Base-by-base conservation (phyloP, 1,284 basidiomycete species). In the Naganishia cerealis region DNA sequence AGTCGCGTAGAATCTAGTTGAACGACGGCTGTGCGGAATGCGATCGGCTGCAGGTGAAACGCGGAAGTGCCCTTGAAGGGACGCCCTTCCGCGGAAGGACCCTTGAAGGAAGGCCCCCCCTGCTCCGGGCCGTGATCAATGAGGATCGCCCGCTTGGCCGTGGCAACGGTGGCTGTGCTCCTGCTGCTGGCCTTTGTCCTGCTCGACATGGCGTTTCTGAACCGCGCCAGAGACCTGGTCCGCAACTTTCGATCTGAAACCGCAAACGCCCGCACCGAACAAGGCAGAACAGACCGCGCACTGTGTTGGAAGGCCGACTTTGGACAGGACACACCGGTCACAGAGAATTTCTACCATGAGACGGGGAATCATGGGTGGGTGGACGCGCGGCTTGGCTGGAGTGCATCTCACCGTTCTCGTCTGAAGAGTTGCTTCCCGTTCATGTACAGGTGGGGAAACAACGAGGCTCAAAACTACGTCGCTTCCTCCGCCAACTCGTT, bases 381-480 rank as follows among this genome's bases (percentile, higher is more conserved):
- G 3, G 33, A 15, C 40, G 12, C n/a, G 7, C 7, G 10, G 38
- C 26, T 18, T n/a, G n/a, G 42, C 57, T 26, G n/a, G 46, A 24
- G n/a, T 43, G 42, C 48, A 21, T 36, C 9, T 33, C 13, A 46
- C 4, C 10, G 10, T 24, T 57, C 4, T 57, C 43, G 24, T 40
- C 21, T n/a, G 29, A 26, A 15, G n/a, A 50, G 5, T 50, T 24
- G 5, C 46, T 50, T 24, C 7, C 10, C n/a, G 3, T 21, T 9
- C 48, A 33, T 33, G 21, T 15, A 33, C 46, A 62, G 67, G 5
- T 68, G 67, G 67, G 67, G 67, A 9, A 68, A 68, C 39, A 56
- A 68, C 43, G 67, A 68, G 33, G 38, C 62, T 3, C 67, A 68
- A 55, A 48, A 63, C 46, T 68, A 68, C 29, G 46, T 62, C 39